Conservation (phyloP, 306 rosid genomes). For the Luffa aegyptiaca region DNA sequence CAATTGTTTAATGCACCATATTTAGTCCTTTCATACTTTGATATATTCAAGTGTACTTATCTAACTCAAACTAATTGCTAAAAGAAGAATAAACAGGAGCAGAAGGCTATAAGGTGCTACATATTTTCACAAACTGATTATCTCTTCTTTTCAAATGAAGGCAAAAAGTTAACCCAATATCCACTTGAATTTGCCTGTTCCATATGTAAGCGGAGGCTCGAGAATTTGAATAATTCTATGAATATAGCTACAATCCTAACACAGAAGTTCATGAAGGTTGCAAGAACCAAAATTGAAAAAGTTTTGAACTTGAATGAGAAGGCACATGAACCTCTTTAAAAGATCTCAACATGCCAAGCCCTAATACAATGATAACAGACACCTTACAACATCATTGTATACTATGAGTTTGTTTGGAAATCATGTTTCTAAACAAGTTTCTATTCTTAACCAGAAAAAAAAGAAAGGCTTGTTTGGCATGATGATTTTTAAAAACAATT, state of each 20-base stretch:
- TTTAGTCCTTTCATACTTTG: background rate
- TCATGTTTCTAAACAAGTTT: no score
- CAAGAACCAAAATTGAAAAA: background rate
- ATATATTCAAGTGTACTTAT: background rate
- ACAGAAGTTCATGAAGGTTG: background rate
- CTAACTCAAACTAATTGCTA: background rate
- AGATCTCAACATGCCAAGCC: background rate
- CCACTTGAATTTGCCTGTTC: background rate
- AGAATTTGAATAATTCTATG: background rate
- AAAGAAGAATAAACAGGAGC: background rate
- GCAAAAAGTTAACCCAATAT: background rate
- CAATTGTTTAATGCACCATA: background rate
- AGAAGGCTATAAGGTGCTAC: background rate
- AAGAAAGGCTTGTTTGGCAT: no score
- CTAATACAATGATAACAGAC: background rate
- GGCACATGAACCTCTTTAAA: background rate
- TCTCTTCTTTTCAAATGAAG: background rate
- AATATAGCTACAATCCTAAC: background rate
- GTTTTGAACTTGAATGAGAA: background rate
- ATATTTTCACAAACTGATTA: background rate
- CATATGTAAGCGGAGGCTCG: background rate
- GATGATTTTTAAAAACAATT: no score
- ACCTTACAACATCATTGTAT: background rate
- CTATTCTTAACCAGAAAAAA: no score
- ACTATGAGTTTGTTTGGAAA: no score